phyloP scores from a whole-genome alignment of 140 eudicot genomes.

The Erigeron philadelphicus region DNA sequence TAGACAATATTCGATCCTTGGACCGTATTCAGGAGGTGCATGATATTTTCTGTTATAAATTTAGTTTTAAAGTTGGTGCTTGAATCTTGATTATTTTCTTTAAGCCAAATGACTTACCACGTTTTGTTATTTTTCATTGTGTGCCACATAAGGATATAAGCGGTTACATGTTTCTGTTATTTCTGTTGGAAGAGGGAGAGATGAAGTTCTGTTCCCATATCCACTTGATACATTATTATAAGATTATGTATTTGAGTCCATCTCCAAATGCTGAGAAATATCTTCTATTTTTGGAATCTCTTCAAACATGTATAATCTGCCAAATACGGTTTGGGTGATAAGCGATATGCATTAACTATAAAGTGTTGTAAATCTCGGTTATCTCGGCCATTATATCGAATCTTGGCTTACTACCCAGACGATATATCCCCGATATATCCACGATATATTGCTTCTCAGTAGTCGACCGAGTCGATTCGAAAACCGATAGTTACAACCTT shows the following conservation, averaged over 20 bases:
- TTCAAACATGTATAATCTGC: neutral
- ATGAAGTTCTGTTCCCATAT: neutral
- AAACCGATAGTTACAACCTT: no score
- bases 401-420: no score
- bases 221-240: neutral
- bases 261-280: neutral
- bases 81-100: no score
- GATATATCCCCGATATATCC: no score
- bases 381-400: no score
- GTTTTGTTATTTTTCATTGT: no score
- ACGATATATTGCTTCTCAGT: no score
- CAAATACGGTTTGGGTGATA: neutral
- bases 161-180: no score
- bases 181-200: neutral
- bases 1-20: conserved; percentile 79
- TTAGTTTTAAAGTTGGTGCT: neutral
- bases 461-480: neutral
- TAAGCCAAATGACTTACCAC: no score
- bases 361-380: no score
- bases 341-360: neutral
- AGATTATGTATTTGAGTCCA: neutral
- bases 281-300: neutral
- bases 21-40: conserved; percentile 86
- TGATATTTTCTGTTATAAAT: neutral
- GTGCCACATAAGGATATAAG: no score